Evolutionary conservation across 2,329 filamentous ascomycete genomes (phyloP), one percentile per base, ranked within the genome.

Genomic region (Tothia fuscella): DNA sequence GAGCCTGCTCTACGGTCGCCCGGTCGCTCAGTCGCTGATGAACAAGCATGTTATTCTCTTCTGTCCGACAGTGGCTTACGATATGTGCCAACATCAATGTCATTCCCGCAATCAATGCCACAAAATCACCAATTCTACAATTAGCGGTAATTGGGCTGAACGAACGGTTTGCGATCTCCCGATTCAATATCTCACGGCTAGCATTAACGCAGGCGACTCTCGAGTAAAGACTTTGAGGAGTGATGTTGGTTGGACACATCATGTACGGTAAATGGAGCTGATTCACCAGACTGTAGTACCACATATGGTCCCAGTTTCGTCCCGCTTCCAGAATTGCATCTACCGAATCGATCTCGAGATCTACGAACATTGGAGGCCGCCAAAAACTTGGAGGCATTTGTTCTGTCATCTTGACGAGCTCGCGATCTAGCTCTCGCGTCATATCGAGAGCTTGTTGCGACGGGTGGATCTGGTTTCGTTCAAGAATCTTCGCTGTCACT

Each of bases 231-330:
- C 54, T 53, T 30, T 49, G 43, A 7, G 25, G 26, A 14, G 54
- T 39, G 16, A 42, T 26, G 21, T 6, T 31, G 16, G 9, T 19
- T 36, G 44, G 46, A 16, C 48, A 50, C 6, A 66, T 45, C 42
- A 64, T 53, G 42, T 59, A 64, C 1, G 64, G 64, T 1, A 66
- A 49, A 44, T 67, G 63, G 0, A 66, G 55, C 40, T 60, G 59
- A 34, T 55, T 54, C 3, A 67, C 47, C 6, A 67, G 49, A 41
- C 56, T 53, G 43, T 61, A 61, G 45, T 66, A 57, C n/a, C 55
- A 49, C 7, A 63, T 46, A 37, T 66, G 63, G n/a, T 52, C 47
- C 31, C 52, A 43, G 13, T 63, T 46, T 0, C 60, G 57, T 2
- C 54, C 39, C 4, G 50, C 57, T 33, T 65, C 57, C 48, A 28